These are phyloP conservation scores for Chaetomium strumarium DNA, from an alignment of 2,329 filamentous ascomycete species.

Conservation along the genomic window DNA sequence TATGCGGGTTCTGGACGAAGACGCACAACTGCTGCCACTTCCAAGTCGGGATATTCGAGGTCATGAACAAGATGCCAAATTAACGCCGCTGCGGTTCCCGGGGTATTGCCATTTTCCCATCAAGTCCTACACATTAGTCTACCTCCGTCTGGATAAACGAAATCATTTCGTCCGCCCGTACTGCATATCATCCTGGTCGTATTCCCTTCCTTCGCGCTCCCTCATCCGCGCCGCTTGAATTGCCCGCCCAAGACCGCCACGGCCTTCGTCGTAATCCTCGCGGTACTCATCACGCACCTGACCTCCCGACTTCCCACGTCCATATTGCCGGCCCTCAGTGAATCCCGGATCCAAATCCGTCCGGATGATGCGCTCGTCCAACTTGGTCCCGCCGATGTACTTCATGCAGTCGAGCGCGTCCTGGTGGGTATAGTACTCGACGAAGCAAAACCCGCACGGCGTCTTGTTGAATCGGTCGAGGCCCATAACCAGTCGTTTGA, in stretches of 20 bases:
- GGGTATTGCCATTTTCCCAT: constrained; percentile 12
- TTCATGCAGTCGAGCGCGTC: constrained; percentile 98
- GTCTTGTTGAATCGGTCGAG: constrained; percentile 96
- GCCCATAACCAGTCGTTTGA: constrained; percentile 97
- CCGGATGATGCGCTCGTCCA: constrained; percentile 93
- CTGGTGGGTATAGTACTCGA: constrained; percentile 97
- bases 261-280: constrained; percentile 91
- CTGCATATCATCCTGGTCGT: constrained; percentile 16
- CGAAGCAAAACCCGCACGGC: constrained; percentile 97
- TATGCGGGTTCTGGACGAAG: background rate
- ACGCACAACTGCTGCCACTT: background rate
- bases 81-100: constrained; percentile 7
- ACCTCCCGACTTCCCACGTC: constrained; percentile 88
- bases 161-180: constrained; percentile 22
- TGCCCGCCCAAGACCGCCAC: constrained; percentile 81
- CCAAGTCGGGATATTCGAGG: background rate
- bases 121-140: background rate
- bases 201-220: constrained; percentile 20
- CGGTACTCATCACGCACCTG: constrained; percentile 97
- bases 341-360: constrained; percentile 96
- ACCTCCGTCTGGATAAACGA: background rate
- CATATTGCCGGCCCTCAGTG: constrained; percentile 92
- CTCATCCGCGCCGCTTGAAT: constrained; percentile 47
- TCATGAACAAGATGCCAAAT: background rate
- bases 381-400: constrained; percentile 95